Evolutionary conservation across 2,329 filamentous ascomycete genomes (phyloP).

Genomic region (Hypoxylon sp.): DNA sequence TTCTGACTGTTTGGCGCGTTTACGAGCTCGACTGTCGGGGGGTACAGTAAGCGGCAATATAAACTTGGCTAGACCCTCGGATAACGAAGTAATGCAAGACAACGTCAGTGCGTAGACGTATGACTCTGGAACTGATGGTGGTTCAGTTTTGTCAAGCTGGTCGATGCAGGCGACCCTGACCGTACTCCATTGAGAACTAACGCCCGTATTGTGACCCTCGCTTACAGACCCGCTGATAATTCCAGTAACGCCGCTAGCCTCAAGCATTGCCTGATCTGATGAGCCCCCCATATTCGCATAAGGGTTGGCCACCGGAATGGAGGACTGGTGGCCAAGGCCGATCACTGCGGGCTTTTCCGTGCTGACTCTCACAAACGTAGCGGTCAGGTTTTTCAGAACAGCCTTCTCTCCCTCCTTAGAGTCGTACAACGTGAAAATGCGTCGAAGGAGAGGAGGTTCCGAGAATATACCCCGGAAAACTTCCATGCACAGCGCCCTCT

Average conservation of each 20-base stretch:
- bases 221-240: constrained; percentile 82
- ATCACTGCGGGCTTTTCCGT: constrained; percentile 92
- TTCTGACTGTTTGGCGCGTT: constrained; percentile 60
- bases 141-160: constrained; percentile 90
- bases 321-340: constrained; percentile 89
- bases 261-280: constrained; percentile 87
- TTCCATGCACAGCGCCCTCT: constrained; percentile 90
- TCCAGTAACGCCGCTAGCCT: constrained; percentile 87
- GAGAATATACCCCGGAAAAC: constrained; percentile 88
- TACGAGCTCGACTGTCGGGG: constrained; percentile 70
- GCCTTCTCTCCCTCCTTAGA: constrained; percentile 76
- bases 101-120: constrained; percentile 93
- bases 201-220: constrained; percentile 77
- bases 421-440: constrained; percentile 86
- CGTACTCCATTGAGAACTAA: constrained; percentile 92
- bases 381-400: constrained; percentile 84
- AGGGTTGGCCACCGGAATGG: constrained; percentile 75
- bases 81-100: constrained; percentile 88
- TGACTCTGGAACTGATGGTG: constrained; percentile 86
- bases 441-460: constrained; percentile 80
- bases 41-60: constrained; percentile 91
- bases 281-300: constrained; percentile 68
- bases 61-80: constrained; percentile 92
- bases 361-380: constrained; percentile 90
- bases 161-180: constrained; percentile 91